phyloP scores from a whole-genome alignment of 2,329 filamentous ascomycete species.

The Cercospora sp. region DNA sequence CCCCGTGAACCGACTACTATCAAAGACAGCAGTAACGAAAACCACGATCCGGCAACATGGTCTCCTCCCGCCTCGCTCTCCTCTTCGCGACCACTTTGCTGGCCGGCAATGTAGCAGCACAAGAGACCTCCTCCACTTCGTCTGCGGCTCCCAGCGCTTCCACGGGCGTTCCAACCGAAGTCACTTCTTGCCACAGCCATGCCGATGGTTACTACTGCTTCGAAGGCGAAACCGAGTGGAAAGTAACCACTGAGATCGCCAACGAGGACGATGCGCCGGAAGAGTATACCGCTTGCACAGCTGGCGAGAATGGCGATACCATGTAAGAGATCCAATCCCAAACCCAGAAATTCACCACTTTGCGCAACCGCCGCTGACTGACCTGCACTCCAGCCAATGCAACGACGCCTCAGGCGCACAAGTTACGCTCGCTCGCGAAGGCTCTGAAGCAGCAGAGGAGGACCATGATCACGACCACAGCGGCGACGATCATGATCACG shows the following conservation, averaged over 20 bases:
- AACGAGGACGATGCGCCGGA: conserved; percentile 1
- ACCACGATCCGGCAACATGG: neutral
- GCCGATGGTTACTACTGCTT: conserved; percentile 13
- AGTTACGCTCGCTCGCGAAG: conserved; percentile 5
- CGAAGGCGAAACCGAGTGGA: conserved; percentile 9
- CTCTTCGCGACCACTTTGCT: neutral
- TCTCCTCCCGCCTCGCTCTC: neutral
- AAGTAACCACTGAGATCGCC: conserved; percentile 4
- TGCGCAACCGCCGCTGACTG: neutral
- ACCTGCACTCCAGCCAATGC: conserved; percentile 2
- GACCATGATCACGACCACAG: conserved; percentile 1
- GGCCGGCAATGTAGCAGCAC: neutral
- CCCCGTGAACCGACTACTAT: neutral
- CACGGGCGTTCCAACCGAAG: conserved; percentile 8
- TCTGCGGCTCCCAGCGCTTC: neutral
- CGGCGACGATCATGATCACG: neutral
- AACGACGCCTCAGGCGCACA: conserved; percentile 3
- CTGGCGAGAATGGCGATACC: neutral
- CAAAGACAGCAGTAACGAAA: neutral
- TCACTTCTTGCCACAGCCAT: conserved; percentile 8
- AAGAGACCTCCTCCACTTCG: neutral
- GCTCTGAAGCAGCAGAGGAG: conserved; percentile 1
- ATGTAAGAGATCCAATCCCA: neutral
- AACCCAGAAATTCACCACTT: neutral
- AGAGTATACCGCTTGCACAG: neutral